These are phyloP conservation scores for Rubia peregrina DNA, from an alignment of 305 asterid genomes.

Conservation along the genomic window DNA sequence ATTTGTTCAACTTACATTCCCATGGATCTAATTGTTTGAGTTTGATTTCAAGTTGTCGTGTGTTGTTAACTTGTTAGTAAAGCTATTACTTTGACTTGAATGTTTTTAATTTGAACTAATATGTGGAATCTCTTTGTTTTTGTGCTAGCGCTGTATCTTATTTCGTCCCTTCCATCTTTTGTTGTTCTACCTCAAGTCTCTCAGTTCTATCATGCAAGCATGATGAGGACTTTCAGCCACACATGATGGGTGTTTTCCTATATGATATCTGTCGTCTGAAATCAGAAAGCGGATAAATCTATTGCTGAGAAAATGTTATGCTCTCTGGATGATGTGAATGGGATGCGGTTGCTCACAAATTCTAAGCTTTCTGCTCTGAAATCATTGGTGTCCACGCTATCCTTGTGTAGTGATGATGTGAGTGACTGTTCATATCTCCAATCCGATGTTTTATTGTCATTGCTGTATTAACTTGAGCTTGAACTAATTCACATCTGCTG, in stretches of 20 bases:
- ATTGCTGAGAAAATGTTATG: conserved; percentile 61
- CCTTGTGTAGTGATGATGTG: conserved; percentile 39
- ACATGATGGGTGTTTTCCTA: conserved; percentile 30
- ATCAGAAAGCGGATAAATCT: conserved; percentile 57
- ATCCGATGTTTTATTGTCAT: neutral
- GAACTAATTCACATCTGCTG: neutral
- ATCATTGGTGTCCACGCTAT: conserved; percentile 54
- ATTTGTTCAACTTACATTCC: neutral
- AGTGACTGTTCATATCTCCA: conserved; percentile 26
- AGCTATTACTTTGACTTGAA: neutral
- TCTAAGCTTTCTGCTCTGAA: conserved; percentile 79
- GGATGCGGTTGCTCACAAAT: conserved; percentile 39
- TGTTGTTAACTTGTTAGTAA: neutral
- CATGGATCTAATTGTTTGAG: too few species aligned
- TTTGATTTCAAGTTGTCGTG: neutral
- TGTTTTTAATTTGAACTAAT: neutral
- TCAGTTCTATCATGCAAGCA: conserved; percentile 20
- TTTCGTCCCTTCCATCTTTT: neutral
- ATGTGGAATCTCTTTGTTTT: neutral
- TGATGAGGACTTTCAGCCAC: conserved; percentile 38
- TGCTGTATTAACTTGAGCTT: neutral
- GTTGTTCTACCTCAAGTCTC: neutral
- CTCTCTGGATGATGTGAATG: conserved; percentile 57
- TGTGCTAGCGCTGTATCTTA: neutral
- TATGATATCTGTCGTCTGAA: conserved; percentile 57